Percentiles rank a stretch among this genome's conserved stretches.
These are phyloP conservation scores for Coemansia sp. DNA, from an alignment of 192 early-diverging fungal species.

Conservation along the genomic window DNA sequence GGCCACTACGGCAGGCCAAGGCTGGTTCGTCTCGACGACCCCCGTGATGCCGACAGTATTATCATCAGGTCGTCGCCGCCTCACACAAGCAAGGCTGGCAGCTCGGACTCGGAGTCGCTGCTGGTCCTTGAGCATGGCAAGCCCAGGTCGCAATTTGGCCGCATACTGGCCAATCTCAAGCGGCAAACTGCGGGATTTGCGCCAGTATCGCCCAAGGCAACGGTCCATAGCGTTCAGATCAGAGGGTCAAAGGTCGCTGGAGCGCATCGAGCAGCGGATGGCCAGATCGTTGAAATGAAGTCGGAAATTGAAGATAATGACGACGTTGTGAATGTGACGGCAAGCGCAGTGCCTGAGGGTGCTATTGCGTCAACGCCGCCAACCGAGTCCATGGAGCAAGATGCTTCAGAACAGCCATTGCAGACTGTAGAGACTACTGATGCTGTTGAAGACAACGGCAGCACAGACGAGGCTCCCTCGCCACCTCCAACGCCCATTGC, in stretches of 20 bases:
- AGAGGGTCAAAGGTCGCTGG: not conserved
- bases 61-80: not conserved
- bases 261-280: not conserved
- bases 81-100: not conserved
- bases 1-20: conserved; percentile 1
- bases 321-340: not conserved
- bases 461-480: not conserved
- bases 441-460: not conserved
- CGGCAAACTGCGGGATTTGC: conserved; percentile 5
- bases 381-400: not conserved
- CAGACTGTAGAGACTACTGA: not conserved
- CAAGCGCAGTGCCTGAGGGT: not conserved
- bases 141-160: conserved; percentile 49
- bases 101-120: conserved; percentile 15
- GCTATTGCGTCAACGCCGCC: not conserved
- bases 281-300: not conserved
- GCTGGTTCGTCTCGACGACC: conserved; percentile 30
- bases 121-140: not conserved
- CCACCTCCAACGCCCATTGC: not conserved
- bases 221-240: not conserved
- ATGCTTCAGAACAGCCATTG: not conserved
- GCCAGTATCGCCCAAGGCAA: not conserved
- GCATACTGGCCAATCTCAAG: conserved; percentile 47
- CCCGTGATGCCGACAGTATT: conserved; percentile 31
- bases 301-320: not conserved